phyloP scores from a whole-genome alignment of 1,139 yeast species.

The Suhomyces choctaworum region DNA sequence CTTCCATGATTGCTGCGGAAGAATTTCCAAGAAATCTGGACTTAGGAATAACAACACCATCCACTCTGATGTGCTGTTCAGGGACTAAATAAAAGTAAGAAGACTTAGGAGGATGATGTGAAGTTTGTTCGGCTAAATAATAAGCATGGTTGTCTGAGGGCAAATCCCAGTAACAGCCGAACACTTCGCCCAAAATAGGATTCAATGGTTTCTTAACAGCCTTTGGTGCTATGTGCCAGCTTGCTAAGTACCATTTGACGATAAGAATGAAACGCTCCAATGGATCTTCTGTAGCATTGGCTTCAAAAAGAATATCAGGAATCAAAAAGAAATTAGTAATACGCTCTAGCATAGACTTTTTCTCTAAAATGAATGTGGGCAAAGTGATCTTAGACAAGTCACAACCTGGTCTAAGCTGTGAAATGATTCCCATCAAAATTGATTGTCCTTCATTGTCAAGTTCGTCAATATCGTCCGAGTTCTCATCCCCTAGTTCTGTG shows the following conservation, averaged over 20 bases:
- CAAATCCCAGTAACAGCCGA: conserved; percentile 87
- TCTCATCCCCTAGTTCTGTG: conserved; percentile 8
- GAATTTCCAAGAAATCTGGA: conserved; percentile 92
- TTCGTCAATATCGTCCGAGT: conserved; percentile 78
- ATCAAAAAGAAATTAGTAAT: conserved; percentile 87
- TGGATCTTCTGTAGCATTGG: conserved; percentile 60
- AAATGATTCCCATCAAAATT: conserved; percentile 78
- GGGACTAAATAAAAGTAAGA: conserved; percentile 90
- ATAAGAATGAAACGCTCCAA: conserved; percentile 69
- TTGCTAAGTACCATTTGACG: conserved; percentile 85
- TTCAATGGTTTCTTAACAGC: conserved; percentile 97
- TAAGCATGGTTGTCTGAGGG: conserved; percentile 66
- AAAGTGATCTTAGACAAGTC: conserved; percentile 87
- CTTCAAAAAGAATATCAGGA: conserved; percentile 72
- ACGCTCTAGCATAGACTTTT: conserved; percentile 94
- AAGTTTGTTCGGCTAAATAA: conserved; percentile 89
- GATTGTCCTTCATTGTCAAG: conserved; percentile 88
- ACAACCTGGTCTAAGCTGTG: conserved; percentile 90
- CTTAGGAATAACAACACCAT: conserved; percentile 84
- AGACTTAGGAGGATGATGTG: conserved; percentile 98
- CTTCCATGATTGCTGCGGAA: conserved; percentile 97
- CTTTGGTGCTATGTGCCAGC: conserved; percentile 98
- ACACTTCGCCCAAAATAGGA: conserved; percentile 90
- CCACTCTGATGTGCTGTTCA: conserved; percentile 75
- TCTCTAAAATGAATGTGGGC: conserved; percentile 92